Base-by-base conservation (phyloP, 345 rosid genomes). In the Populus pruinosa region DNA sequence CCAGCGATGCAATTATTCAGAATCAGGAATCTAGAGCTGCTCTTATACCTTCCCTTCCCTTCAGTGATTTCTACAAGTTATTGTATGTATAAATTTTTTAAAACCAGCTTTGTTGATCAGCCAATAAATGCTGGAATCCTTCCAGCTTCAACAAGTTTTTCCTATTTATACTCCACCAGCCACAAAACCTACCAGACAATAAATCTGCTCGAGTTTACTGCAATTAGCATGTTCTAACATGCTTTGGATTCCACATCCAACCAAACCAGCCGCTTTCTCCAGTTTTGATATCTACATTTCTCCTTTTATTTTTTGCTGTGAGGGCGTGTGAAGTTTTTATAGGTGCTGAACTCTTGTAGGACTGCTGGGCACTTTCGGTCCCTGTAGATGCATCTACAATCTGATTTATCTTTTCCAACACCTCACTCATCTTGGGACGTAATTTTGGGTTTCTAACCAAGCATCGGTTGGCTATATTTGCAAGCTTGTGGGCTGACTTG, bases 361-460 rank as follows among this genome's bases (percentile, higher is more conserved):
- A 89, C 67, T 67, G 72, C 82, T 73, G 84, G 4, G 87, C 88
- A 55, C 75, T 80, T 76, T 78, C 81, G 0, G 68, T 69, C 59
- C 67, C 90, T 10, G 84, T 63, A 33, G 92, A 82, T 55, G 84
- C 82, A 56, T 86, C 90, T 35, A 79, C 86, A 61, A 93, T 87
- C 79, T 69, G 73, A 49, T 70, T 88, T 78, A 93, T 85, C 95
- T 87, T 86, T 78, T 86, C 89, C 82, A 94, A 80, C 76, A 93
- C 99, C 83, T 93, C 93, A 55, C 97, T 93, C 99, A 94, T 94
- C 89, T 86, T 88, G 21, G 98, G 99, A 47, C 98, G 93, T 47
- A 87, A 71, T 83, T 93, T 94, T 38, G 92, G 88, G 75, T 90
- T 89, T 80, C 85, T 89, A 53, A 86, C 83, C 82, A 93, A 79